Conservation (phyloP, 108 stramenopile species). For the Skeletonema menzelii region DNA sequence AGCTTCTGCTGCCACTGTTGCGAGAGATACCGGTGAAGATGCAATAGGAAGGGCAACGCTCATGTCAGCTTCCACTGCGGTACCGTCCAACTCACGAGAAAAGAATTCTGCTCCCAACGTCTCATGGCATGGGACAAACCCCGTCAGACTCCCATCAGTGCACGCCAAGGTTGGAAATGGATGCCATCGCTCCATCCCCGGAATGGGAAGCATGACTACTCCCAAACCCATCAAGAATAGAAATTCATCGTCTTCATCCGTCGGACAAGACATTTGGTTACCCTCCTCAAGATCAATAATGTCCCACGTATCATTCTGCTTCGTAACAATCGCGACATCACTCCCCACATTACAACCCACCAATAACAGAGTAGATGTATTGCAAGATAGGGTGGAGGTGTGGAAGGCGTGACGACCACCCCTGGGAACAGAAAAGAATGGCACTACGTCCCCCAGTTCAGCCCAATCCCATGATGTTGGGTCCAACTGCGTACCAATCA, state of each 20-base stretch:
- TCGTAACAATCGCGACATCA: conserved; percentile 58
- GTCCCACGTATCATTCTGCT: conserved; percentile 41
- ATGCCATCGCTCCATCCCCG: neutral
- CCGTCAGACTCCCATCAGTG: conserved; percentile 61
- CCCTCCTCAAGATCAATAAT: conserved; percentile 78
- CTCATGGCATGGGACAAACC: conserved; percentile 27
- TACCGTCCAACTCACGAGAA: neutral
- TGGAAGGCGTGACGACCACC: conserved; percentile 74
- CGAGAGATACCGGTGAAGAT: neutral
- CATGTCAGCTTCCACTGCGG: neutral
- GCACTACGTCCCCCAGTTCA: conserved; percentile 77
- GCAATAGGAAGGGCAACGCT: conserved; percentile 2
- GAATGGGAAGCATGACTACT: conserved; percentile 42
- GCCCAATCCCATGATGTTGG: conserved; percentile 40
- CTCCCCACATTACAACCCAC: conserved; percentile 79
- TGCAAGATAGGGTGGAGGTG: conserved; percentile 33
- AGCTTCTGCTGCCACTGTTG: neutral
- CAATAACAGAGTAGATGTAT: conserved; percentile 43
- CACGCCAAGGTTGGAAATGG: conserved; percentile 44
- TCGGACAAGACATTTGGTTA: conserved; percentile 58
- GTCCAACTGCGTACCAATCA: conserved; percentile 18
- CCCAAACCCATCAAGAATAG: conserved; percentile 66
- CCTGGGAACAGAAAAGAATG: conserved; percentile 82
- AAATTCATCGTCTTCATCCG: conserved; percentile 84
- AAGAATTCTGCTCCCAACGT: conserved; percentile 19